A percentile compares a stretch with the other conserved stretches of the same genome.
These are phyloP conservation scores for Aspergillus sp. DNA, from an alignment of 2,329 filamentous ascomycete genomes.

Conservation along the genomic window DNA sequence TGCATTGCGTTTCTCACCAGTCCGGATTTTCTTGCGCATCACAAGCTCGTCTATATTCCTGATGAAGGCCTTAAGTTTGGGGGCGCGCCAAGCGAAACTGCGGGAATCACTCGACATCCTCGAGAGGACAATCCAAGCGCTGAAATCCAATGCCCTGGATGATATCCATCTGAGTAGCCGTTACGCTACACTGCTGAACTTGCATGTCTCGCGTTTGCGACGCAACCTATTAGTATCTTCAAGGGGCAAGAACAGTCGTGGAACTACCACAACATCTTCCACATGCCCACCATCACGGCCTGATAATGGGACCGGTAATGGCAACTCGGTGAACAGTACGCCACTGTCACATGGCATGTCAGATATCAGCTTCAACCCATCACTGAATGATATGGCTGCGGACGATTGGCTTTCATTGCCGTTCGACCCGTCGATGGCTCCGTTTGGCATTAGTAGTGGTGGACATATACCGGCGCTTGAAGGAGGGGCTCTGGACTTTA, in stretches of 20 bases:
- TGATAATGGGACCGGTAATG: conserved; percentile 10
- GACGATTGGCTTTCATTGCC: conserved; percentile 40
- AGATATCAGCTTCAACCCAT: conserved; percentile 23
- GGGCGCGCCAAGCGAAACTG: conserved; percentile 44
- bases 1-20: conserved; percentile 46
- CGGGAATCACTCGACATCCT: conserved; percentile 44
- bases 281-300: conserved; percentile 23
- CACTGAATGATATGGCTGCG: conserved; percentile 23
- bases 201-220: conserved; percentile 37
- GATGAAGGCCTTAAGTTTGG: conserved; percentile 46
- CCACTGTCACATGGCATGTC: conserved; percentile 20
- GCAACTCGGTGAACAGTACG: conserved; percentile 11
- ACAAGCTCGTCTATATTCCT: conserved; percentile 52
- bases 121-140: conserved; percentile 42
- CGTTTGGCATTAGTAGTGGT: conserved; percentile 32
- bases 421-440: conserved; percentile 40
- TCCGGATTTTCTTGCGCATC: conserved; percentile 49
- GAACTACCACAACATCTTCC: conserved; percentile 20
- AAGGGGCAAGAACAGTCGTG: conserved; percentile 18
- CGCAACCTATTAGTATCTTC: conserved; percentile 32
- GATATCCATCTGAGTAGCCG: conserved; percentile 48
- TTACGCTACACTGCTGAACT: conserved; percentile 45
- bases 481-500: conserved; percentile 35
- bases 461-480: conserved; percentile 36
- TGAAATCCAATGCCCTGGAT: conserved; percentile 44